Evolutionary conservation across 108 stramenopile genomes (phyloP).

Genomic region (Pseudonitzschia multiseries): DNA sequence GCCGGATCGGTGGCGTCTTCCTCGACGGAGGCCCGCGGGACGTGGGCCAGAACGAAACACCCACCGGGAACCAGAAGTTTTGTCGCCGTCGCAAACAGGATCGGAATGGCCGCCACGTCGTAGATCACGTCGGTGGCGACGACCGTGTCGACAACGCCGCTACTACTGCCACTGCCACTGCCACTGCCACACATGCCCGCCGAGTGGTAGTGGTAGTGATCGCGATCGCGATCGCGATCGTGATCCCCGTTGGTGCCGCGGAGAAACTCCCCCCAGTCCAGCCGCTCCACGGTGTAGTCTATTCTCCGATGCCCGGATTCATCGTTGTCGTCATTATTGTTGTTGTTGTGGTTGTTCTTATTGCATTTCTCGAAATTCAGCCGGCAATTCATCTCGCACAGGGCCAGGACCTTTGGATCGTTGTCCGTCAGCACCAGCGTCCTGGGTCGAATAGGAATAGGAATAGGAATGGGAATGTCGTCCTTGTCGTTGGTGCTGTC

Average conservation of each 20-base stretch:
- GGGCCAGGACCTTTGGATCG: constrained; percentile 38
- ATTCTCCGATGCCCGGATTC: no score
- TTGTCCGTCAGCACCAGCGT: constrained; percentile 47
- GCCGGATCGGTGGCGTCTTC: background rate
- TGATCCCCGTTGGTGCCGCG: background rate
- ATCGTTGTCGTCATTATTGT: background rate
- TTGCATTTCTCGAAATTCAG: constrained; percentile 20
- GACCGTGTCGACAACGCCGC: no score
- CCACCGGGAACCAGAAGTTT: constrained; percentile 26
- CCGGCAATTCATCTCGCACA: constrained; percentile 57
- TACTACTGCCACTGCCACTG: no score
- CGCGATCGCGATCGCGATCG: no score
- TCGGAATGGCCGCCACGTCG: constrained; percentile 45
- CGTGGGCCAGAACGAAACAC: constrained; percentile 58
- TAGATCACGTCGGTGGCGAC: constrained; percentile 75
- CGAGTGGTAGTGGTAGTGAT: no score
- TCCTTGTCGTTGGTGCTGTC: background rate
- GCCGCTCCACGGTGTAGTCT: constrained; percentile 16
- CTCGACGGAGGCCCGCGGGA: constrained; percentile 49
- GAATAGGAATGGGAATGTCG: background rate
- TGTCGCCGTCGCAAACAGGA: constrained; percentile 43
- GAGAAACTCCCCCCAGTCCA: constrained; percentile 46
- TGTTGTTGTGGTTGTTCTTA: background rate
- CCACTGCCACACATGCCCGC: no score
- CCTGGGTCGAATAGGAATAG: background rate